A percentile compares a stretch with the other conserved stretches of the same genome.
Conservation (phyloP, 805 yeast genomes). For the Teunomyces tritomae region DNA sequence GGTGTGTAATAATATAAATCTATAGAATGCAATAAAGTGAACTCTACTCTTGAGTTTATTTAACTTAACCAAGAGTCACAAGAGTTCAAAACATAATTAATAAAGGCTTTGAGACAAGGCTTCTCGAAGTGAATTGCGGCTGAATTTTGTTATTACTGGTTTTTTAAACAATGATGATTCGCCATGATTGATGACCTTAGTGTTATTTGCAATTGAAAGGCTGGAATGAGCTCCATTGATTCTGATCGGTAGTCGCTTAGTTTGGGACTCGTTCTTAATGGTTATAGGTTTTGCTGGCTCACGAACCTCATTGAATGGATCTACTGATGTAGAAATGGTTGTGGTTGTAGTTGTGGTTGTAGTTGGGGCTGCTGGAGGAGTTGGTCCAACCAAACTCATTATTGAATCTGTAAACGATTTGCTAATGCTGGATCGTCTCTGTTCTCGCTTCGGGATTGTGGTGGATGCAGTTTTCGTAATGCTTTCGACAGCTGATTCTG, state of each 20-base stretch:
- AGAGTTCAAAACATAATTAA: not conserved
- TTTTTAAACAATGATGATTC: slow-evolving; percentile 34
- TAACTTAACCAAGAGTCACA: slow-evolving; percentile 2
- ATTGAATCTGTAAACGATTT: slow-evolving; percentile 31
- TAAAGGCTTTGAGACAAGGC: slow-evolving; percentile 30
- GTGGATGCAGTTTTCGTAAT: not conserved
- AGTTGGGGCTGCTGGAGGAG: slow-evolving; percentile 3
- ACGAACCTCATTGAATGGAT: slow-evolving; percentile 5
- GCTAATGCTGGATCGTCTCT: slow-evolving; percentile 11
- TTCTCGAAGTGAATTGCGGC: slow-evolving; percentile 47
- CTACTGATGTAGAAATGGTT: not conserved
- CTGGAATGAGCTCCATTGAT: slow-evolving; percentile 39
- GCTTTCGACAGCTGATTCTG: slow-evolving; percentile 7
- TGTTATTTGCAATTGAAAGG: slow-evolving; percentile 40
- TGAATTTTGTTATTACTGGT: slow-evolving; percentile 38
- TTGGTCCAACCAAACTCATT: slow-evolving; percentile 17
- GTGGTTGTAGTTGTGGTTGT: not conserved
- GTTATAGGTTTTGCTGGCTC: slow-evolving; percentile 20
- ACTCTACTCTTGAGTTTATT: not conserved
- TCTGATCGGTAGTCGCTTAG: slow-evolving; percentile 31
- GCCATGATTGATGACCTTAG: slow-evolving; percentile 43
- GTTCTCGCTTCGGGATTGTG: not conserved
- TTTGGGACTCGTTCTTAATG: slow-evolving; percentile 24
- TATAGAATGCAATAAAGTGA: not conserved
- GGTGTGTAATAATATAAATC: not conserved